A percentile compares a stretch with the other conserved stretches of the same genome.
phyloP scores from a whole-genome alignment of 305 asterid genomes.

The Fraxinus paxiana region DNA sequence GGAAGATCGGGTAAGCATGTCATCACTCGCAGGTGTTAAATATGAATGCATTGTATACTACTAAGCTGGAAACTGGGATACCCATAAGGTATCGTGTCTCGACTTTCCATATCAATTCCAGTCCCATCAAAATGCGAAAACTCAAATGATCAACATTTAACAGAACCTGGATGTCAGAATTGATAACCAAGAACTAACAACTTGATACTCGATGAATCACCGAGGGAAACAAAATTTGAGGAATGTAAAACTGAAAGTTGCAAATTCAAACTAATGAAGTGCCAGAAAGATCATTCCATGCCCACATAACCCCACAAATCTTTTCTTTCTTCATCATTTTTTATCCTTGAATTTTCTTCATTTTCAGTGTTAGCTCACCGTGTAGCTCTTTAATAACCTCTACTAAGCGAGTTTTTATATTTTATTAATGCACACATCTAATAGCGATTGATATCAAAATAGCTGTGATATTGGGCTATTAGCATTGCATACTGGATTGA shows the following conservation, averaged over 20 bases:
- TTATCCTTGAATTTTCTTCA: neutral
- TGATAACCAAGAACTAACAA: neutral
- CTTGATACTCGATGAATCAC: neutral
- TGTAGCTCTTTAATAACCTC: neutral
- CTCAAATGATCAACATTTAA: neutral
- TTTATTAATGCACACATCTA: neutral
- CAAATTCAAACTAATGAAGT: neutral
- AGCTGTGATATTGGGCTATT: neutral
- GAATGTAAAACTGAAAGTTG: neutral
- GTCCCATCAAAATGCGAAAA: neutral
- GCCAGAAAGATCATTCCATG: neutral
- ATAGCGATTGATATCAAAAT: neutral
- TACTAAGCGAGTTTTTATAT: neutral
- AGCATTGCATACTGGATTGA: neutral
- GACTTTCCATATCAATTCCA: neutral
- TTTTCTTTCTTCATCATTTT: neutral
- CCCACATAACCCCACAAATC: neutral
- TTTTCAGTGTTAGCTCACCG: neutral
- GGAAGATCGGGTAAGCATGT: conserved; percentile 15
- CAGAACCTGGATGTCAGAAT: neutral
- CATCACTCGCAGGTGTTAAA: neutral
- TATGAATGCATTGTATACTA: neutral
- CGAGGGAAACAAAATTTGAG: neutral
- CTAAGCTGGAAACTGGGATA: neutral
- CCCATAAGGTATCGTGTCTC: neutral